These are phyloP conservation scores for Monosporozyma solicola DNA, from an alignment of 805 yeast genomes.

Conservation along the genomic window DNA sequence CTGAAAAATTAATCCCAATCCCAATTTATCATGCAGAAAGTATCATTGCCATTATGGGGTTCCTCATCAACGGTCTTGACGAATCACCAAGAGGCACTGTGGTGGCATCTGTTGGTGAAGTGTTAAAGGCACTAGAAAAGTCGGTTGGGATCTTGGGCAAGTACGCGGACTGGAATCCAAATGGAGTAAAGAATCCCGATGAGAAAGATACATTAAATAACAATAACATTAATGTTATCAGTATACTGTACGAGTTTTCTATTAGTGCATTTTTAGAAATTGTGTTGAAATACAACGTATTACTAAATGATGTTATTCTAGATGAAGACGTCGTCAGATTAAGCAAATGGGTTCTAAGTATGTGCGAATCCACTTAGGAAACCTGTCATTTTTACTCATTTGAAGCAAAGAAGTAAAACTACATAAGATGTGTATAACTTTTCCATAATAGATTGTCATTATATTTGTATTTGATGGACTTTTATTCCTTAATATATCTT, in stretches of 20 bases:
- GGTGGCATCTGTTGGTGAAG: conserved; percentile 47
- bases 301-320: conserved; percentile 55
- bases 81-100: conserved; percentile 55
- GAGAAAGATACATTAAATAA: conserved; percentile 11
- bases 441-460: neutral
- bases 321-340: conserved; percentile 55
- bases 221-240: conserved; percentile 33
- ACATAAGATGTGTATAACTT: neutral
- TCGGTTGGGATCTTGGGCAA: conserved; percentile 48
- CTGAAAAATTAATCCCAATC: conserved; percentile 51
- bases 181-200: neutral
- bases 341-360: conserved; percentile 66
- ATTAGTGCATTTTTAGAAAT: conserved; percentile 56
- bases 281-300: conserved; percentile 52
- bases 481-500: neutral
- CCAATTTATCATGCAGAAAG: conserved; percentile 61
- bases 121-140: conserved; percentile 48
- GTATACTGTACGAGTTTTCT: conserved; percentile 53
- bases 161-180: conserved; percentile 32
- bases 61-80: conserved; percentile 43
- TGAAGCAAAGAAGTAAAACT: neutral
- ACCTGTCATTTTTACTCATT: neutral
- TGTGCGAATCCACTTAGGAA: conserved; percentile 11
- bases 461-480: neutral
- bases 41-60: conserved; percentile 46